phyloP scores from a whole-genome alignment of 345 rosid species.

The Citrus reticulata region DNA sequence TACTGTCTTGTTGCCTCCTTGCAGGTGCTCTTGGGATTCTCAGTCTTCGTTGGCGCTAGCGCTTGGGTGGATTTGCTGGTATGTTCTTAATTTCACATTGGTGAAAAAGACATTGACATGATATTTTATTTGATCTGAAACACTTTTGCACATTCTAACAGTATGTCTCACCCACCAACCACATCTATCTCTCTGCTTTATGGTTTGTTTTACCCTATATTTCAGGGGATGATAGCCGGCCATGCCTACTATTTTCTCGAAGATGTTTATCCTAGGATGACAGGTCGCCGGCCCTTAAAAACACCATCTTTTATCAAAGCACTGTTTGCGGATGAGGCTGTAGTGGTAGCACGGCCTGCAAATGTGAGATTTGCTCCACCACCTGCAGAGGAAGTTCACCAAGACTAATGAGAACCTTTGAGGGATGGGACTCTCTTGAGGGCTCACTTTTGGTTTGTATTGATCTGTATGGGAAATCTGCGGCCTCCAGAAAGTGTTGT shows the following conservation, averaged over 20 bases:
- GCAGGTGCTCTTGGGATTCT: conserved; percentile 95
- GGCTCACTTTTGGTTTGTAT: background rate
- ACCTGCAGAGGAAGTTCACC: conserved; percentile 63
- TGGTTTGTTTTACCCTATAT: background rate
- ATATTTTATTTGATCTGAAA: background rate
- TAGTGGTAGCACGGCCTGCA: conserved; percentile 70
- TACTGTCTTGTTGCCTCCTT: background rate
- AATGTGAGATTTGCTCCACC: conserved; percentile 79
- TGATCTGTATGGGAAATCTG: background rate
- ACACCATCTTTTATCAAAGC: conserved; percentile 81
- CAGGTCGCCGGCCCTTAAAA: conserved; percentile 69
- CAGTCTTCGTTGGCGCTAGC: conserved; percentile 89
- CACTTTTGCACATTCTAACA: background rate
- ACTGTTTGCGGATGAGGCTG: conserved; percentile 81
- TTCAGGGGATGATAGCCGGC: conserved; percentile 98
- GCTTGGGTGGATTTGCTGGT: conserved; percentile 99
- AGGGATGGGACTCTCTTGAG: background rate
- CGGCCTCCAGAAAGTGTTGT: background rate
- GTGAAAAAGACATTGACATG: background rate
- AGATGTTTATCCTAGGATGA: conserved; percentile 87
- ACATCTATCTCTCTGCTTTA: background rate
- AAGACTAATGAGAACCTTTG: conserved; percentile 36
- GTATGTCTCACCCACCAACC: background rate
- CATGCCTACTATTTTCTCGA: conserved; percentile 96
- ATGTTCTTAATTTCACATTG: background rate